Percentiles rank a stretch among this genome's conserved stretches.
Conservation (phyloP, 371 early-diverging fungal species). For the Mucor irregularis region DNA sequence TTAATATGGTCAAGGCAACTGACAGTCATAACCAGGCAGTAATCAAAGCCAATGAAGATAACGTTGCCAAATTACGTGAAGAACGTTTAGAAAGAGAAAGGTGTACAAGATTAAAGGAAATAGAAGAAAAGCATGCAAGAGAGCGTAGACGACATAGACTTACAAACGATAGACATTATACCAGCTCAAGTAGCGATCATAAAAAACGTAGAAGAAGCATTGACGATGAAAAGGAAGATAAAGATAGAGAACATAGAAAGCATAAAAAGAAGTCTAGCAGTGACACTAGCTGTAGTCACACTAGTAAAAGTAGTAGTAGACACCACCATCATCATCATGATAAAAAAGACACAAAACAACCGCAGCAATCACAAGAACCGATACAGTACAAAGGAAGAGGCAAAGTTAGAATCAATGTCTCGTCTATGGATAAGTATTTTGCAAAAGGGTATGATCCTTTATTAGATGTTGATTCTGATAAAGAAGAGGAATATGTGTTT, state of each 20-base stretch:
- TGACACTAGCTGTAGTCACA: background rate
- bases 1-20: conserved; percentile 67
- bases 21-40: conserved; percentile 74
- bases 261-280: background rate
- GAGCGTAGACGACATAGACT: background rate
- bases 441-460: conserved; percentile 65
- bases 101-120: too few relatives aligned
- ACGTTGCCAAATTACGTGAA: conserved; percentile 33
- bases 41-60: conserved; percentile 50
- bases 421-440: conserved; percentile 78
- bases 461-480: conserved; percentile 59
- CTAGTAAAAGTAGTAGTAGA: background rate
- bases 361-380: background rate
- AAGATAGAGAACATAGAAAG: background rate
- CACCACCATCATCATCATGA: conserved; percentile 1
- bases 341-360: background rate
- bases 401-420: conserved; percentile 30
- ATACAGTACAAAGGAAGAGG: conserved; percentile 38
- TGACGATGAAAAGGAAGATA: too few relatives aligned
- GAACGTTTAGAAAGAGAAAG: conserved; percentile 21
- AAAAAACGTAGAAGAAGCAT: background rate
- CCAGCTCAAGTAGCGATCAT: background rate
- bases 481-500: conserved; percentile 39
- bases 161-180: too few relatives aligned
- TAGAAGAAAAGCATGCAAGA: background rate